Percentiles rank a stretch among this genome's conserved stretches.
phyloP scores from a whole-genome alignment of 441 rosid genomes.

The California macrophylla region DNA sequence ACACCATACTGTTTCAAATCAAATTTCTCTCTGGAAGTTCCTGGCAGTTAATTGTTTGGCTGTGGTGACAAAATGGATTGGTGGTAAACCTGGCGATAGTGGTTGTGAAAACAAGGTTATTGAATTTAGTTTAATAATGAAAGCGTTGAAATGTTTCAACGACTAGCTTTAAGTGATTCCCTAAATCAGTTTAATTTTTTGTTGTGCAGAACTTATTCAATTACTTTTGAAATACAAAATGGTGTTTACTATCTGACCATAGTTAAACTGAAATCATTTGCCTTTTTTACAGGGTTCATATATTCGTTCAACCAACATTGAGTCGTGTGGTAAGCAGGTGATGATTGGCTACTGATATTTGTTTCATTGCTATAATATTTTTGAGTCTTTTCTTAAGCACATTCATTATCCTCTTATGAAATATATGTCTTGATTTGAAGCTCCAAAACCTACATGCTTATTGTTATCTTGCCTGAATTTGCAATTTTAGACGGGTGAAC shows the following conservation, averaged over 20 bases:
- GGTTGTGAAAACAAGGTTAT: not conserved
- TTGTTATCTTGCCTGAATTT: not conserved
- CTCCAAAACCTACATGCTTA: not conserved
- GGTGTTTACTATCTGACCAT: not conserved
- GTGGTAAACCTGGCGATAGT: not conserved
- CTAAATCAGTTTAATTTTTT: not conserved
- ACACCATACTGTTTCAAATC: not conserved
- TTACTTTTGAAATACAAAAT: not conserved
- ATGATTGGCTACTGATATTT: conserved; percentile 15
- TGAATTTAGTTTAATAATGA: not conserved
- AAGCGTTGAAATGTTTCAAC: not conserved
- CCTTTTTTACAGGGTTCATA: conserved; percentile 61
- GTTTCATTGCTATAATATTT: conserved; percentile 8
- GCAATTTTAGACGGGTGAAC: not conserved
- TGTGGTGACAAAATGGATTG: not conserved
- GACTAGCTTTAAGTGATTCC: not conserved
- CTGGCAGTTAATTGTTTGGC: conserved; percentile 2
- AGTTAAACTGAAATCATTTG: conserved; percentile 12
- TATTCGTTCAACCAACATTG: conserved; percentile 82
- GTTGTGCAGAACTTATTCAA: not conserved
- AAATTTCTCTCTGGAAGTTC: not conserved
- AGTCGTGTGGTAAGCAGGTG: conserved; percentile 91
- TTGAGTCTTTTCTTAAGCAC: conserved; percentile 1
- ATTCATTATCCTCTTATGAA: conserved; percentile 1
- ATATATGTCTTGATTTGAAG: not conserved